These are phyloP conservation scores for Spirogloea muscicola DNA, from an alignment of 139 green algal species.

Conservation along the genomic window DNA sequence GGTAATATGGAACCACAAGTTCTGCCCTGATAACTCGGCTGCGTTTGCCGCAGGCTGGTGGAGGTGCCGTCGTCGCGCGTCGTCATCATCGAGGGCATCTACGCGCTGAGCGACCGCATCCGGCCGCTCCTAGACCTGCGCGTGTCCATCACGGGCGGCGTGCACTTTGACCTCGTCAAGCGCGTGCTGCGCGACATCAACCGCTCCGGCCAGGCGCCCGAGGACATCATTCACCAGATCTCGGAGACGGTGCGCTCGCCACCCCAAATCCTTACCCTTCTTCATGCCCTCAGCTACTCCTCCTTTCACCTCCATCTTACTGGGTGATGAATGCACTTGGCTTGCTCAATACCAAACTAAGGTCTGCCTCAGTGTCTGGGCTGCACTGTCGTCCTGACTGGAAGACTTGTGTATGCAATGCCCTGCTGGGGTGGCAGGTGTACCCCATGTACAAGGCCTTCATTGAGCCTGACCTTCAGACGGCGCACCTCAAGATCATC, in stretches of 20 bases:
- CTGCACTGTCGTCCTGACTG: too few relatives aligned
- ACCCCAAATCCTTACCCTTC: not conserved
- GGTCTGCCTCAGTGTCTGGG: too few relatives aligned
- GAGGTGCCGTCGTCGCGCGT: conserved; percentile 65
- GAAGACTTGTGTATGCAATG: too few relatives aligned
- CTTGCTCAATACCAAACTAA: too few relatives aligned
- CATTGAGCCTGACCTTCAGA: conserved; percentile 91
- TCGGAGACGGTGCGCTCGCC: conserved; percentile 47
- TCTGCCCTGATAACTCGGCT: too few relatives aligned
- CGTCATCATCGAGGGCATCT: conserved; percentile 95
- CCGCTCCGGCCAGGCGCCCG: conserved; percentile 72
- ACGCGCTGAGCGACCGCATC: conserved; percentile 78
- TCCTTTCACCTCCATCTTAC: too few relatives aligned
- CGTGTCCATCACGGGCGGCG: conserved; percentile 82
- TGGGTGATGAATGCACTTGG: too few relatives aligned
- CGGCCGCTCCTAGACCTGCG: conserved; percentile 76
- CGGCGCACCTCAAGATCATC: conserved; percentile 81
- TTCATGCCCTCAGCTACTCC: too few relatives aligned
- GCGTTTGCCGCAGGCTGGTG: conserved; percentile 44
- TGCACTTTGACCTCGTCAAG: conserved; percentile 98
- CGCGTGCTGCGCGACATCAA: conserved; percentile 93
- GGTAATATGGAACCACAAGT: too few relatives aligned
- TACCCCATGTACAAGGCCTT: conserved; percentile 96
- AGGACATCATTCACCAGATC: conserved; percentile 94
- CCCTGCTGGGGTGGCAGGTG: conserved; percentile 49